Conservation (phyloP, 2,329 filamentous ascomycete species). For the Trichoderma lentiforme region DNA sequence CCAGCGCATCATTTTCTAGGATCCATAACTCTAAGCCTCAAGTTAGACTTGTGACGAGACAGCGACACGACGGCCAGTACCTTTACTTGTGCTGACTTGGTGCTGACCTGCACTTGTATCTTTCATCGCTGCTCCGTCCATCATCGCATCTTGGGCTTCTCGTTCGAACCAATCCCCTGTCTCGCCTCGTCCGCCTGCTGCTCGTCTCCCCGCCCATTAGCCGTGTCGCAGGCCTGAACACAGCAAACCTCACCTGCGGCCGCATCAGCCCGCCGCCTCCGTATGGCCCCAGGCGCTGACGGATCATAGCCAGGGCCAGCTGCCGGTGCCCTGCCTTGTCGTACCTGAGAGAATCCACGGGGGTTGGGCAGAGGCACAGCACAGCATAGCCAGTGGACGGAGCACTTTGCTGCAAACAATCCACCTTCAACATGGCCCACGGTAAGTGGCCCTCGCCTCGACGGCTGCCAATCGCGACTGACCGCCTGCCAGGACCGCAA, state of each 20-base stretch:
- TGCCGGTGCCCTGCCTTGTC: conserved; percentile 17
- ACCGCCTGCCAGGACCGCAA: conserved; percentile 16
- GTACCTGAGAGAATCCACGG: conserved; percentile 6
- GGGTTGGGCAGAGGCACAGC: conserved; percentile 14
- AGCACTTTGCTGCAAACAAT: neutral
- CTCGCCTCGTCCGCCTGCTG: neutral
- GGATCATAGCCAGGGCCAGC: conserved; percentile 18
- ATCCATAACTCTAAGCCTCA: neutral
- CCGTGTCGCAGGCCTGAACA: neutral
- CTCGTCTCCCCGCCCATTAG: neutral
- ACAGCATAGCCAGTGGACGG: neutral
- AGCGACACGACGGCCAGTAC: neutral
- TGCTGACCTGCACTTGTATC: neutral
- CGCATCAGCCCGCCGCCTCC: conserved; percentile 8
- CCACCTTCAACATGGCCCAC: conserved; percentile 17
- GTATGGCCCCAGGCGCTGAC: conserved; percentile 13
- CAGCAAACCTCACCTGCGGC: neutral
- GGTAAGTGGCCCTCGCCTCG: conserved; percentile 10
- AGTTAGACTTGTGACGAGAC: neutral
- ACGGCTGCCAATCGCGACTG: conserved; percentile 8
- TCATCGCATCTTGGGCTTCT: neutral
- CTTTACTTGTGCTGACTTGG: neutral
- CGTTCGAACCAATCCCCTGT: neutral
- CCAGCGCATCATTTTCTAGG: conserved; percentile 11
- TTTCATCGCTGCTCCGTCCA: neutral